phyloP scores from a whole-genome alignment of 805 yeast species.

The Cyberlindnera mycetangii region DNA sequence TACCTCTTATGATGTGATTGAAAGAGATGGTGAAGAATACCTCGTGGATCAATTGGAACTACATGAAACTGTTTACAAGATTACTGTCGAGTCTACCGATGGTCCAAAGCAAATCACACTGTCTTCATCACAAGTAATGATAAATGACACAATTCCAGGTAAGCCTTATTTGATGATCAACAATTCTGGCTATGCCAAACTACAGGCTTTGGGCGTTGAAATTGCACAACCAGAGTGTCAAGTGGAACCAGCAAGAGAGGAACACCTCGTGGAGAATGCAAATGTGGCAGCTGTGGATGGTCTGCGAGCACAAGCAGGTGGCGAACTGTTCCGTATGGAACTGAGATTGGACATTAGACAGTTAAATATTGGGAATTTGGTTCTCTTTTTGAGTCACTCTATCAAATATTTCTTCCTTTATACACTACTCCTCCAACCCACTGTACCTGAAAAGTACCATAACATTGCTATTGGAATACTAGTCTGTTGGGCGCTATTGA shows the following conservation, averaged over 20 bases:
- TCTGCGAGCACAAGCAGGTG: background rate
- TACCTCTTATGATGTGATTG: slow-evolving; percentile 9
- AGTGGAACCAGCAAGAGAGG: background rate
- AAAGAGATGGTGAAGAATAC: slow-evolving; percentile 20
- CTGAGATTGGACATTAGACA: background rate
- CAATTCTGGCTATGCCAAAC: slow-evolving; percentile 27
- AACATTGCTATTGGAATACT: background rate
- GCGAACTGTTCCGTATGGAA: background rate
- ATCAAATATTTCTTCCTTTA: background rate
- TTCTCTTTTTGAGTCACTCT: background rate
- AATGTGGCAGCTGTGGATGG: background rate
- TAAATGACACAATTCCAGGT: slow-evolving; percentile 24
- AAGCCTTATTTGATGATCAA: slow-evolving; percentile 29
- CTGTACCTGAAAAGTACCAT: background rate
- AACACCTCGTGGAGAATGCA: background rate
- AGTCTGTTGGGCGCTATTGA: background rate
- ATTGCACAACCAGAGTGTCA: slow-evolving; percentile 21
- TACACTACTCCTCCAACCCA: background rate
- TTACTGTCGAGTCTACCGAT: slow-evolving; percentile 15
- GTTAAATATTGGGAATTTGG: background rate
- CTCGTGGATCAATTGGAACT: slow-evolving; percentile 21
- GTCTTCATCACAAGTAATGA: slow-evolving; percentile 25
- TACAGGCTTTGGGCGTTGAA: slow-evolving; percentile 18
- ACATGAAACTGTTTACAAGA: slow-evolving; percentile 9
- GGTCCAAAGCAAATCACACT: slow-evolving; percentile 20